phyloP scores from a whole-genome alignment of 2,329 filamentous ascomycete genomes.

The Epichloe uncinata region DNA sequence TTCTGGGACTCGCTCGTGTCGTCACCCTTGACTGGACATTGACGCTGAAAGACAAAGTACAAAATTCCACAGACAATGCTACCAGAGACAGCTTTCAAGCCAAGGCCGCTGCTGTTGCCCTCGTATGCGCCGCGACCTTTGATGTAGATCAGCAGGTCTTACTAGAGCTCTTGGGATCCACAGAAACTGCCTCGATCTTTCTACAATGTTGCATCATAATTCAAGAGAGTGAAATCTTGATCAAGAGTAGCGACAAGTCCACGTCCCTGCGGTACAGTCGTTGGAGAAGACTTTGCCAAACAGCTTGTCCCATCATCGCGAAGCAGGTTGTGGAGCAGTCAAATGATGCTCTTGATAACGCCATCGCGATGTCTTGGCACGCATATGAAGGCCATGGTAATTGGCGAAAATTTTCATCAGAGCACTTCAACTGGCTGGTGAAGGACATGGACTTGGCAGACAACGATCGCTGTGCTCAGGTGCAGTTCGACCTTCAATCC shows the following conservation, averaged over 20 bases:
- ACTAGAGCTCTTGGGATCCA: background rate
- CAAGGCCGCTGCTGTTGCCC: background rate
- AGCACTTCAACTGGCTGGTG: slow-evolving; percentile 1
- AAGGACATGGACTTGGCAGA: background rate
- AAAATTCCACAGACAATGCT: background rate
- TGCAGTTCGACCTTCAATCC: slow-evolving; percentile 36
- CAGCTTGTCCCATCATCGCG: background rate
- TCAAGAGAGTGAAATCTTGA: background rate
- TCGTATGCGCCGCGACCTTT: background rate
- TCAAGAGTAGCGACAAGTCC: background rate
- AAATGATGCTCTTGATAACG: background rate
- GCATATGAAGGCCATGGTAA: background rate
- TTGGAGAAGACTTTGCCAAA: background rate
- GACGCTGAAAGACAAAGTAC: background rate
- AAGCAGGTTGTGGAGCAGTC: background rate
- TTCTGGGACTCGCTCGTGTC: background rate
- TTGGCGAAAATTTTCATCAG: background rate
- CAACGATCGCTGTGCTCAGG: slow-evolving; percentile 5
- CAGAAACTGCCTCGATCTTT: background rate
- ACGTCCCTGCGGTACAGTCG: background rate
- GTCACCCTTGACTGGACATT: background rate
- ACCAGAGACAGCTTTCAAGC: background rate
- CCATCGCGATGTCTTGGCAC: background rate
- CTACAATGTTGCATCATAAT: background rate
- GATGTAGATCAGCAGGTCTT: background rate